Evolutionary conservation across 2,329 filamentous ascomycete genomes (phyloP).

Genomic region (Microdochium bolleyi): DNA sequence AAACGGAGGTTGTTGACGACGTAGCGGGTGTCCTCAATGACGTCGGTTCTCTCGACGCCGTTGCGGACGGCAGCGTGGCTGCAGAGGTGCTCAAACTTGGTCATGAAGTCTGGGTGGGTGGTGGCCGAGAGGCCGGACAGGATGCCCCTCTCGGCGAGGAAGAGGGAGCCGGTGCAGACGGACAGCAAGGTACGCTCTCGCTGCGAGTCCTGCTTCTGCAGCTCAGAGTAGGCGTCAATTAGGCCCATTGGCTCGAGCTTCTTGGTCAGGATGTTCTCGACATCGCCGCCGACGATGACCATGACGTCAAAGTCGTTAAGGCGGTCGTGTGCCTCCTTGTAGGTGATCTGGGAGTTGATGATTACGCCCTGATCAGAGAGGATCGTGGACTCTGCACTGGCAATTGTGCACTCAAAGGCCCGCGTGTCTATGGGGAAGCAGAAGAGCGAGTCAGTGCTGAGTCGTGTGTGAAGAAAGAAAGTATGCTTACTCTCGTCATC

Average conservation of each 20-base stretch:
- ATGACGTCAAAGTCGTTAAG: constrained; percentile 74
- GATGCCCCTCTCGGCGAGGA: constrained; percentile 70
- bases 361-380: constrained; percentile 57
- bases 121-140: constrained; percentile 74
- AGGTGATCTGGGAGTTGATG: constrained; percentile 67
- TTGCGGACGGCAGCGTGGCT: constrained; percentile 64
- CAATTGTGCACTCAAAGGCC: constrained; percentile 52
- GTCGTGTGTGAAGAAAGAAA: neutral
- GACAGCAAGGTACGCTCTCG: constrained; percentile 77
- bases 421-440: constrained; percentile 32
- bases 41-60: constrained; percentile 69
- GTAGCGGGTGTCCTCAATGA: constrained; percentile 73
- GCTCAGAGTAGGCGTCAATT: constrained; percentile 68
- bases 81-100: constrained; percentile 74
- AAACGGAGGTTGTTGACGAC: constrained; percentile 90
- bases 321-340: constrained; percentile 67
- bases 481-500: constrained; percentile 41
- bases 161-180: constrained; percentile 70
- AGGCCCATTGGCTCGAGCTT: constrained; percentile 62
- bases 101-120: constrained; percentile 73
- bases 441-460: constrained; percentile 5
- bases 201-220: constrained; percentile 70
- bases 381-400: constrained; percentile 43
- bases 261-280: constrained; percentile 54
- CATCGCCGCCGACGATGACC: constrained; percentile 66